Base-by-base conservation (phyloP, 306 rosid genomes). In the Gastrolobium villosum region DNA sequence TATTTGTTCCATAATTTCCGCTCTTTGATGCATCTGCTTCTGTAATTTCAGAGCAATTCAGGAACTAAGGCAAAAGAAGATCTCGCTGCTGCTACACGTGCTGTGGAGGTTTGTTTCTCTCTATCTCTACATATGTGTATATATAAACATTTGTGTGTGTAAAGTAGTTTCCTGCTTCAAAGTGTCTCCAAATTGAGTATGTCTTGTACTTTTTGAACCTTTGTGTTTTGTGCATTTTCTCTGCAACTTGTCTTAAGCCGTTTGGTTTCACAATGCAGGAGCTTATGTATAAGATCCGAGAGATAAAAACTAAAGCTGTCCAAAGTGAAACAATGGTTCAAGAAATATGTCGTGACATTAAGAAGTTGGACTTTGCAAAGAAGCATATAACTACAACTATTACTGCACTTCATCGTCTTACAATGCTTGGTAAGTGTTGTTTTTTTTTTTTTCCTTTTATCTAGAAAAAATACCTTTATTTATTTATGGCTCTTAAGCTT, bases 281-380 rank as follows among this genome's bases (percentile, higher is more conserved):
- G 76, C 97, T 95, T 54, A 95, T 91, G 99, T 93, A 91, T 85
- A 95, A 95, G 84, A 91, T 95, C 61, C 87, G 98, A 59, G 98
- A 95, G 86, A 95, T 95, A 54, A 95, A 95, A 78, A 89, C 93
- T 56, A 95, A 95, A 87, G 99, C 99, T 11, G 98, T 91, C 39
- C 99, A 95, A 81, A 95, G 99, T 65, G 99, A 95, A 86, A 88
- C 94, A 11, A 95, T 95, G 99, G 99, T 95, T 79, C 98, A 95
- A 75, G 99, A 95, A 85, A 95, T 95, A 78, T 95, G 99, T 62
- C 93, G 99, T 3, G 99, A 95, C 76, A 95, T 95, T 80, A 95
- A 95, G 89, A 95, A 95, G 85, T 82, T 95, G 72, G 99, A 93
- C 78, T 95, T 93, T 80, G 99, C 99, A 1, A 95, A 95, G 94